Evolutionary conservation across 352 stramenopile species (phyloP), one percentile per base, ranked within the genome.

Genomic region (Sclerospora graminicola): DNA sequence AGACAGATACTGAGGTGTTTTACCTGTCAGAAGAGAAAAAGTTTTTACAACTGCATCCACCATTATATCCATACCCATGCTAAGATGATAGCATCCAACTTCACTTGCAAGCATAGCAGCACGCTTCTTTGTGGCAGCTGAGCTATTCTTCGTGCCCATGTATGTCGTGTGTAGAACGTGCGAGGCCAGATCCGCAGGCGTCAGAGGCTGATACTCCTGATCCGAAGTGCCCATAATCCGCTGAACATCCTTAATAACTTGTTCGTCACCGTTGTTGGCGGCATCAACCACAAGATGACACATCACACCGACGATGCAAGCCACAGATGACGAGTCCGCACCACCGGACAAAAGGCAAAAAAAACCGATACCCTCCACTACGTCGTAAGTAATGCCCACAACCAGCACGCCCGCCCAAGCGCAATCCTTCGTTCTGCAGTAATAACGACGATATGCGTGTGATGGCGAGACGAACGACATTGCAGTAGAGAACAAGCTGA

Each of bases 371-470:
- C 6, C 75, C 74, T 7, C 58, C 82, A 70, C 60, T 89, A 31
- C 95, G 76, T 40, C 96, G 84, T 36, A 99, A 53, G 63, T 98
- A 99, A 69, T 99, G n/a, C 96, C 96, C 96, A 99, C 27, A 99
- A 63, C 96, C 96, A 99, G 63, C 95, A 98, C 2, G 96, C 95
- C 1, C 95, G 95, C 4, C 96, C 96, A 1, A 97, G 69, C 26
- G 85, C 96, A 61, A 97, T 99, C 59, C 99, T 95, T 62, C 99
- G 95, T 55, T 99, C 93, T 1, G 94, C 84, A 5, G 47, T 96
- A 77, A 57, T 91, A 82, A 14, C 67, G 73, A 9, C 47, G 34
- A 96, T 74, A 7, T 58, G 49, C 13, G 63, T n/a, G 42, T n/a
- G 60, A 75, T 10, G 76, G 63, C 1, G 56, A 41, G 2, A 50